Conservation (phyloP, 805 yeast species). For the Wickerhamia fluorescens region DNA sequence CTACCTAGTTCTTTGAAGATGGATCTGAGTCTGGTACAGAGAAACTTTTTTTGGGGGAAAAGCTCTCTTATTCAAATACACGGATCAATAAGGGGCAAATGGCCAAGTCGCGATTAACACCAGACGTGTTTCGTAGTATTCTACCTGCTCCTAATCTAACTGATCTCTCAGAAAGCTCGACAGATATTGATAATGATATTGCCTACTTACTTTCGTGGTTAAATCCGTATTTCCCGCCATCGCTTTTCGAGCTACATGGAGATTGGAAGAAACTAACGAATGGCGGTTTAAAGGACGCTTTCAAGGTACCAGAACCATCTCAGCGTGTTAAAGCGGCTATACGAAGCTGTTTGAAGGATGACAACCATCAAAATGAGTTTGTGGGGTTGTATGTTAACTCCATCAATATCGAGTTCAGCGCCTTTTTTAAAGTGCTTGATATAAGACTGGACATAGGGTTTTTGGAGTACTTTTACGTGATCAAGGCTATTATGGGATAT, state of each 20-base stretch:
- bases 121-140: conserved; percentile 1
- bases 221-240: conserved; percentile 19
- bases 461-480: conserved; percentile 9
- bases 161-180: conserved; percentile 5
- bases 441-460: conserved; percentile 5
- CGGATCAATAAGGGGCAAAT: too few relatives aligned
- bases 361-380: conserved; percentile 24
- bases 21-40: too few relatives aligned
- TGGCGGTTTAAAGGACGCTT: background rate
- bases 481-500: conserved; percentile 14
- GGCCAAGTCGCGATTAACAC: background rate
- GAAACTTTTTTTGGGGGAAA: too few relatives aligned
- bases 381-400: conserved; percentile 27
- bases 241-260: background rate
- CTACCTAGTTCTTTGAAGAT: too few relatives aligned
- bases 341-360: conserved; percentile 29
- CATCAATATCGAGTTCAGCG: conserved; percentile 15
- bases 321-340: conserved; percentile 31
- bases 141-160: conserved; percentile 6
- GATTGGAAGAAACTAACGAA: conserved; percentile 1
- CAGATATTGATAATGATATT: conserved; percentile 30
- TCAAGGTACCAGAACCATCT: conserved; percentile 17
- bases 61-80: too few relatives aligned
- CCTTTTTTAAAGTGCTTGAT: conserved; percentile 5
- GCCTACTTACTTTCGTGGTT: conserved; percentile 27